Evolutionary conservation across 2,329 filamentous ascomycete genomes (phyloP).

Genomic region (Ciborinia camelliae): DNA sequence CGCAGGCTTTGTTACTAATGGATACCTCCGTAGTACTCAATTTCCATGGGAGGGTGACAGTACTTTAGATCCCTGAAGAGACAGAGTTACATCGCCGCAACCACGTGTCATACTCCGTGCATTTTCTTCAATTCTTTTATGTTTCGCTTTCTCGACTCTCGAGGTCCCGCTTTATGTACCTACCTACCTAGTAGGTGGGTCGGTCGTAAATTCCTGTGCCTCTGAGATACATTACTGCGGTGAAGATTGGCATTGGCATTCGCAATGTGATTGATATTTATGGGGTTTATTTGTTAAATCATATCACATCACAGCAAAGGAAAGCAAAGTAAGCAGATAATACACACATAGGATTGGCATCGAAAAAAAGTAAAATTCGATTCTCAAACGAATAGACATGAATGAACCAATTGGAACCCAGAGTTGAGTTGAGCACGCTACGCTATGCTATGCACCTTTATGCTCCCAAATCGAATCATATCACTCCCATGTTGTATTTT

Average conservation of each 20-base stretch:
- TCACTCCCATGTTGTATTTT: slow-evolving; percentile 3
- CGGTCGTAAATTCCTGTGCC: not conserved
- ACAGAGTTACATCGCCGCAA: slow-evolving; percentile 1
- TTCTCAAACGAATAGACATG: slow-evolving; percentile 7
- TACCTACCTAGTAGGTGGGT: no score
- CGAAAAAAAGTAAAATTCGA: not conserved
- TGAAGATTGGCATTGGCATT: no score
- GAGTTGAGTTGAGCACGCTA: slow-evolving; percentile 4
- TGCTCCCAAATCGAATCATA: slow-evolving; percentile 2
- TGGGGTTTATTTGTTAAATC: not conserved
- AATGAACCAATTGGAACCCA: no score
- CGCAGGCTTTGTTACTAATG: no score
- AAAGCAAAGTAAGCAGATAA: not conserved
- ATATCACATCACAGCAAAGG: not conserved
- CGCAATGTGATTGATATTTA: no score
- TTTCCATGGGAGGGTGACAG: not conserved
- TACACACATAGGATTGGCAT: not conserved
- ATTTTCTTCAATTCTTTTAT: not conserved
- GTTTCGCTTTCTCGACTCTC: not conserved
- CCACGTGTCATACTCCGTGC: no score
- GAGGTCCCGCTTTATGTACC: no score
- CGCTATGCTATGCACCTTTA: slow-evolving; percentile 15
- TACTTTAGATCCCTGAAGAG: not conserved
- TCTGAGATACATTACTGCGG: not conserved
- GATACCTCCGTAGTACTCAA: no score